Conservation (phyloP, 441 rosid genomes). For the Arabidopsis hybrid region DNA sequence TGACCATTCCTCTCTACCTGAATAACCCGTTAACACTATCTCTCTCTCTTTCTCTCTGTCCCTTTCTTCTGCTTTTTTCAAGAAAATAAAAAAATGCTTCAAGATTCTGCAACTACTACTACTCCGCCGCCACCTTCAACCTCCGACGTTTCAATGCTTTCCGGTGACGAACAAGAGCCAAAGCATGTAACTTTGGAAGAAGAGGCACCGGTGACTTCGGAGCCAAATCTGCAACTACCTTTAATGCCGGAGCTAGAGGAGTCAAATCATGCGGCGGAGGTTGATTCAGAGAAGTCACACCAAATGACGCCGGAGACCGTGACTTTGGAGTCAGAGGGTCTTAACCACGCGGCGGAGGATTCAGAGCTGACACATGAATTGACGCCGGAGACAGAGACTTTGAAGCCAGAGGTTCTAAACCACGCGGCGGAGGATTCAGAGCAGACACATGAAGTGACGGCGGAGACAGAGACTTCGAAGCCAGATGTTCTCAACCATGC, state of each 20-base stretch:
- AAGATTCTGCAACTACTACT: constrained; percentile 37
- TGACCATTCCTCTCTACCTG: constrained; percentile 44
- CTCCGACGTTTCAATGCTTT: constrained; percentile 19
- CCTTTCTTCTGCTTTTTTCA: constrained; percentile 20
- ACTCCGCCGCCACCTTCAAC: constrained; percentile 39
- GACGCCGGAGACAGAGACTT: constrained; percentile 1
- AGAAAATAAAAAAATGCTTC: constrained; percentile 25
- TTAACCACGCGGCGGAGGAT: neutral
- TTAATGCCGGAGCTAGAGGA: neutral
- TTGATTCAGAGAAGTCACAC: neutral
- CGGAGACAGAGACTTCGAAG: constrained; percentile 11
- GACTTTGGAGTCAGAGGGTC: neutral
- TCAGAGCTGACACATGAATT: neutral
- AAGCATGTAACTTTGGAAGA: constrained; percentile 4
- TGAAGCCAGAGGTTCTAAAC: neutral
- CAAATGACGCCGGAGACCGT: neutral
- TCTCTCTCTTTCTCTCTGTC: neutral
- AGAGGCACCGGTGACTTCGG: neutral
- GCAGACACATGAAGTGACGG: neutral
- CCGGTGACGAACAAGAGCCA: constrained; percentile 15
- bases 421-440: constrained; percentile 2
- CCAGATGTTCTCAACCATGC: neutral
- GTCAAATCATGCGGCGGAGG: neutral
- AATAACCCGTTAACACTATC: constrained; percentile 37
- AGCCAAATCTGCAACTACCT: constrained; percentile 1